Percentiles rank a stretch among this genome's conserved stretches.
These are phyloP conservation scores for Eremothecium coryli DNA, from an alignment of 1,139 yeast genomes.

Conservation along the genomic window DNA sequence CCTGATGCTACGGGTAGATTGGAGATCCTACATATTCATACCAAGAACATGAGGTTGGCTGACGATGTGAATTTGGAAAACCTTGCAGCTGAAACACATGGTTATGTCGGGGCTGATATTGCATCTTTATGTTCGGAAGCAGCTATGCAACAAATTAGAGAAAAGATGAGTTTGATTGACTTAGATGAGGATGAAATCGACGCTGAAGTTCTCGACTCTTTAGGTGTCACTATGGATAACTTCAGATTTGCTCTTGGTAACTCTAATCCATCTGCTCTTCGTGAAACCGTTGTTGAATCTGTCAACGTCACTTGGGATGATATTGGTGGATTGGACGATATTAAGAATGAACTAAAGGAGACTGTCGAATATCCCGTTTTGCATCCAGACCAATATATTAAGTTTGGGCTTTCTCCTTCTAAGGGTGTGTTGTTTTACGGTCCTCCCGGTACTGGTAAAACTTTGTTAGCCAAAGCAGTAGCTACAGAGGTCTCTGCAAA, in stretches of 20 bases:
- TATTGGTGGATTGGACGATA: slow-evolving; percentile 88
- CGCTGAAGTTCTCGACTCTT: slow-evolving; percentile 90
- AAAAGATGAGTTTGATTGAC: slow-evolving; percentile 97
- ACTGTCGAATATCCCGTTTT: slow-evolving; percentile 97
- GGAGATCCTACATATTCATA: slow-evolving; percentile 86
- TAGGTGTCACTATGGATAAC: slow-evolving; percentile 98
- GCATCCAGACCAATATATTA: slow-evolving; percentile 97
- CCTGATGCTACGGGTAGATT: slow-evolving; percentile 98
- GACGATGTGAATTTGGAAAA: slow-evolving; percentile 94
- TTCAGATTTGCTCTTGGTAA: slow-evolving; percentile 96
- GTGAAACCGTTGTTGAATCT: slow-evolving; percentile 98
- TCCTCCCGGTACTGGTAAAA: slow-evolving; percentile 99
- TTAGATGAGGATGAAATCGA: slow-evolving; percentile 94
- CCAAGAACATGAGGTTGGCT: slow-evolving; percentile 94
- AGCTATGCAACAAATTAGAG: slow-evolving; percentile 97
- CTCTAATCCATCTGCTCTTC: slow-evolving; percentile 96
- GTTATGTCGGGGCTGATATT: slow-evolving; percentile 94
- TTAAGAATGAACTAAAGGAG: slow-evolving; percentile 94
- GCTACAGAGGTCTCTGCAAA: slow-evolving; percentile 97
- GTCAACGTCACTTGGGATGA: slow-evolving; percentile 90
- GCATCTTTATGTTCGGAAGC: slow-evolving; percentile 97
- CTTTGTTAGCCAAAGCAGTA: slow-evolving; percentile 93
- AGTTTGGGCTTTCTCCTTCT: slow-evolving; percentile 94
- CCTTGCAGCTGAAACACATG: slow-evolving; percentile 87
- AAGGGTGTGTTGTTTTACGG: slow-evolving; percentile 98